These are phyloP conservation scores for Tuber umbilicatum DNA, from an alignment of 495 filamentous ascomycete species.

Conservation along the genomic window DNA sequence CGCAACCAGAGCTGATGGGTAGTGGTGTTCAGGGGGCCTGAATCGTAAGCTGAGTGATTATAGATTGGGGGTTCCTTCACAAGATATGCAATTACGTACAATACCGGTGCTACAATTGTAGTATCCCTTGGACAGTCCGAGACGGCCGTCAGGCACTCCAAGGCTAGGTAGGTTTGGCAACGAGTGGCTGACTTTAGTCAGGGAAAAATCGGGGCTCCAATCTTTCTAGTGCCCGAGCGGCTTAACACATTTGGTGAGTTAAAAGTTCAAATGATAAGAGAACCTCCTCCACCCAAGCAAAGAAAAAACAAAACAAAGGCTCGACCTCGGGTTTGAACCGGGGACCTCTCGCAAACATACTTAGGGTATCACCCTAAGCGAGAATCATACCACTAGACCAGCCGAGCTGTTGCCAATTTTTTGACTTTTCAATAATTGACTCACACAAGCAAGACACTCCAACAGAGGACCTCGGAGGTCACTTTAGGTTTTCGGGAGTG, in stretches of 20 bases:
- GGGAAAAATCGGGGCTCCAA: too few species aligned
- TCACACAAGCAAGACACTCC: neutral
- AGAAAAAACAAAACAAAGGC: conserved; percentile 2
- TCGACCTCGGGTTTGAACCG: conserved; percentile 37
- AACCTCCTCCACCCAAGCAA: neutral
- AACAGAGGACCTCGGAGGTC: neutral
- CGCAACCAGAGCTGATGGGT: neutral
- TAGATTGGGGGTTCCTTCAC: too few species aligned
- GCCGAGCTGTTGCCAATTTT: conserved; percentile 11
- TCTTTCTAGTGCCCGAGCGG: too few species aligned
- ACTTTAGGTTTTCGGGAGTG: neutral
- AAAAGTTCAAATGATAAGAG: neutral
- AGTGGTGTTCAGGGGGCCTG: too few species aligned
- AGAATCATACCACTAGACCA: conserved; percentile 39
- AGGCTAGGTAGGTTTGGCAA: too few species aligned
- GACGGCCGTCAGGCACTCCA: too few species aligned
- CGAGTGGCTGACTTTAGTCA: too few species aligned
- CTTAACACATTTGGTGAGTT: too few species aligned
- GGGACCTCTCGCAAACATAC: conserved; percentile 32
- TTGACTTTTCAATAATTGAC: neutral
- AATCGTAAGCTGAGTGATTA: too few species aligned
- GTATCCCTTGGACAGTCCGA: too few species aligned
- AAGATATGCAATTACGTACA: too few species aligned
- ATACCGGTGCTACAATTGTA: too few species aligned
- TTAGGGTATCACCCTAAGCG: conserved; percentile 31